Evolutionary conservation across 768 basidiomycete species (phyloP).

Genomic region (Phylloporus scabripes): DNA sequence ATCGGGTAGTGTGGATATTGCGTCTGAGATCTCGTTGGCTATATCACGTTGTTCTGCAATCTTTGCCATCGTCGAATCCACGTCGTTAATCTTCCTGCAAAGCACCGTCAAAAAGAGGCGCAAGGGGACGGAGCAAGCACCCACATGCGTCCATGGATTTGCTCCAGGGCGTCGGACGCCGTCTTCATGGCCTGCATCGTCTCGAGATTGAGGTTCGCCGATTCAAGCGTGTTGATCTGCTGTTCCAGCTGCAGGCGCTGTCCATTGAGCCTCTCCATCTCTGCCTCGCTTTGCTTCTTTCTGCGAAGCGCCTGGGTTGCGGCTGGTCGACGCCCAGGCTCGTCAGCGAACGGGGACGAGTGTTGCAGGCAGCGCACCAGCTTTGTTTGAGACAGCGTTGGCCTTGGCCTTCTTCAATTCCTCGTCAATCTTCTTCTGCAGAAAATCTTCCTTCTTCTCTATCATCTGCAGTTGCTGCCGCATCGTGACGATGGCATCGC

Average conservation of each 20-base stretch:
- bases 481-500: slow-evolving; percentile 89
- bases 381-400: slow-evolving; percentile 91
- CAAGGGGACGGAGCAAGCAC: slow-evolving; percentile 31
- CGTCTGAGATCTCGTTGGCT: slow-evolving; percentile 87
- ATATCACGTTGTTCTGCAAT: slow-evolving; percentile 90
- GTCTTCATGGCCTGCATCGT: slow-evolving; percentile 98
- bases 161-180: slow-evolving; percentile 81
- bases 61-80: slow-evolving; percentile 82
- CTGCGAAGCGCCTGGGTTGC: slow-evolving; percentile 87
- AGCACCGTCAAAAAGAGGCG: background rate
- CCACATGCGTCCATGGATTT: slow-evolving; percentile 86
- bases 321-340: slow-evolving; percentile 40
- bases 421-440: slow-evolving; percentile 95
- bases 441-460: slow-evolving; percentile 98
- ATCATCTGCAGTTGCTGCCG: slow-evolving; percentile 94
- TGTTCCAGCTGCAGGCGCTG: slow-evolving; percentile 89
- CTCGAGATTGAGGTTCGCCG: slow-evolving; percentile 95
- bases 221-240: slow-evolving; percentile 95
- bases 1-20: slow-evolving; percentile 69
- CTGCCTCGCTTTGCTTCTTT: slow-evolving; percentile 85
- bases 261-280: slow-evolving; percentile 80
- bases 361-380: slow-evolving; percentile 51
- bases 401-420: slow-evolving; percentile 87
- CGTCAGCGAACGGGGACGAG: slow-evolving; percentile 3
- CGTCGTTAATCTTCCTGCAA: slow-evolving; percentile 74